Conservation (phyloP, 106 monocot genomes). For the Hemerocallis citrina region DNA sequence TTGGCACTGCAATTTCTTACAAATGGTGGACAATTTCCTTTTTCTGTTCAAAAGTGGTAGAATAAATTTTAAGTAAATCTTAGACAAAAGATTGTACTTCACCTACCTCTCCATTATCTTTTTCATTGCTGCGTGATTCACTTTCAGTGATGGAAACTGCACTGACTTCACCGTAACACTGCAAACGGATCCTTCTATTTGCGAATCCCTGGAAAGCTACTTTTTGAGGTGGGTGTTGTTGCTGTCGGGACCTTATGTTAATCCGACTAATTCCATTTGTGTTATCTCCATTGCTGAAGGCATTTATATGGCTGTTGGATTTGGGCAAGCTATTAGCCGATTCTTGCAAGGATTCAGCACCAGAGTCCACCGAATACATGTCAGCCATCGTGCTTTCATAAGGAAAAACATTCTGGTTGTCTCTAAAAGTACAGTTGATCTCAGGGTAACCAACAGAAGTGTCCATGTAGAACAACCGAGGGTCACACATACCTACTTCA, state of each 20-base stretch:
- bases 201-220: slow-evolving; percentile 14
- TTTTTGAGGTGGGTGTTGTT: not conserved
- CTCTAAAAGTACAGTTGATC: not conserved
- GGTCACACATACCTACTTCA: not conserved
- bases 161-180: not conserved
- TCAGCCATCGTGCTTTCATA: slow-evolving; percentile 15
- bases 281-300: not conserved
- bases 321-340: slow-evolving; percentile 13
- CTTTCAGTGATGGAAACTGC: not conserved
- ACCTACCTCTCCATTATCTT: not conserved
- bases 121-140: not conserved
- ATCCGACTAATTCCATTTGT: slow-evolving; percentile 34
- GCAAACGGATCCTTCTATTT: slow-evolving; percentile 17
- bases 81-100: too few relatives aligned
- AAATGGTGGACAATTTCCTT: too few relatives aligned
- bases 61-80: too few relatives aligned
- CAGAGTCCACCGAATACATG: slow-evolving; percentile 21
- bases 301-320: slow-evolving; percentile 3
- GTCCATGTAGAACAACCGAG: not conserved
- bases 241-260: slow-evolving; percentile 7
- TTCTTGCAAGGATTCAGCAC: slow-evolving; percentile 20
- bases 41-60: too few relatives aligned
- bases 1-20: not conserved
- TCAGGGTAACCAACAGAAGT: not conserved
- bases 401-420: slow-evolving; percentile 1